Evolutionary conservation across 78 protist genomes (phyloP).

Genomic region (Pigoraptor vietnamica): DNA sequence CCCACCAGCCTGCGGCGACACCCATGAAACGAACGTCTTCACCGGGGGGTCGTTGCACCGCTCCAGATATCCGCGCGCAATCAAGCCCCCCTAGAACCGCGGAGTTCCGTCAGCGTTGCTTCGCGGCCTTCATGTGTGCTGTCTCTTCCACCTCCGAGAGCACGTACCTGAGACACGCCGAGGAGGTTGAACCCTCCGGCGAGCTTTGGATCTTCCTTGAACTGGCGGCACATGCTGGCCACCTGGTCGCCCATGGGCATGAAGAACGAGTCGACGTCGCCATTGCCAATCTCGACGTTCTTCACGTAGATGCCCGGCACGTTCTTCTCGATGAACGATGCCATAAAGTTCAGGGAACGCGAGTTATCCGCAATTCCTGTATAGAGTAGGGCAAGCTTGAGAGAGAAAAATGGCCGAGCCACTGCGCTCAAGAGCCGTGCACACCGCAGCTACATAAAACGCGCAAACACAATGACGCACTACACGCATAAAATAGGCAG

Average conservation of each 20-base stretch:
- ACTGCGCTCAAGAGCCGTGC: too few species aligned
- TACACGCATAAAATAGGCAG: too few species aligned
- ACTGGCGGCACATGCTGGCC: background rate
- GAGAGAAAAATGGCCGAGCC: too few species aligned
- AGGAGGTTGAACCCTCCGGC: slow-evolving; percentile 44
- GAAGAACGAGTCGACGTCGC: slow-evolving; percentile 14
- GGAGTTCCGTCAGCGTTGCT: too few species aligned
- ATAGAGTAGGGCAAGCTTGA: too few species aligned
- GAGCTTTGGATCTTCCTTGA: background rate
- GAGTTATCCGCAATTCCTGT: too few species aligned
- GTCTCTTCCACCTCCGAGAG: background rate
- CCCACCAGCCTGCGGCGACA: slow-evolving; percentile 50
- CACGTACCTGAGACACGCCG: slow-evolving; percentile 50
- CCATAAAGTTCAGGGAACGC: background rate
- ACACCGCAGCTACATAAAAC: too few species aligned
- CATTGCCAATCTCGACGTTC: slow-evolving; percentile 51
- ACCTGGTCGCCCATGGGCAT: slow-evolving; percentile 2
- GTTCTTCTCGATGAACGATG: slow-evolving; percentile 30
- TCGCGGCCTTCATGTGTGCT: too few species aligned
- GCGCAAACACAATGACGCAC: too few species aligned
- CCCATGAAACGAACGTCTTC: slow-evolving; percentile 42
- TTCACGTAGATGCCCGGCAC: slow-evolving; percentile 48
- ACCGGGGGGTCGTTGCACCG: slow-evolving; percentile 59
- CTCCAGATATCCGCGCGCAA: slow-evolving; percentile 45
- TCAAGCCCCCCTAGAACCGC: slow-evolving; percentile 35